These are phyloP conservation scores for Suhomyces choctaworum DNA, from an alignment of 1,139 yeast genomes.

Conservation along the genomic window DNA sequence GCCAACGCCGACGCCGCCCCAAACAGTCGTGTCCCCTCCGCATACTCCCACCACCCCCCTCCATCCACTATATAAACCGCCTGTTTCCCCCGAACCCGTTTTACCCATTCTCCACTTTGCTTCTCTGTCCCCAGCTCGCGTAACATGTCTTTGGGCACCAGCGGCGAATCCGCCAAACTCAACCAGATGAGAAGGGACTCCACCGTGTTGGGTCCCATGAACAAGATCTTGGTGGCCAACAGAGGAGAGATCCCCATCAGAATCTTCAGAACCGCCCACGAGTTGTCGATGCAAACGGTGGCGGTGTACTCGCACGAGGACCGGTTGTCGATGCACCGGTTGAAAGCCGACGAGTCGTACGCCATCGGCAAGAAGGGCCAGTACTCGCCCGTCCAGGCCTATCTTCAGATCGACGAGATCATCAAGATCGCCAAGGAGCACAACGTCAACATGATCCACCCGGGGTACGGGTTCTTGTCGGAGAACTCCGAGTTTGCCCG, in stretches of 20 bases:
- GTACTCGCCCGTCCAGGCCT: conserved; percentile 94
- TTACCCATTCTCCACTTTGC: conserved; percentile 1
- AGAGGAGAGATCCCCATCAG: conserved; percentile 93
- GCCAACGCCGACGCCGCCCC: conserved; percentile 1
- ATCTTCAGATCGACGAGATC: conserved; percentile 93
- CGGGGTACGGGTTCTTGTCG: conserved; percentile 95
- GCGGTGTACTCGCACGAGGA: conserved; percentile 98
- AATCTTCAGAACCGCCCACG: conserved; percentile 97
- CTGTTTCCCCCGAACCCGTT: conserved; percentile 2
- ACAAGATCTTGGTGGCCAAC: conserved; percentile 86
- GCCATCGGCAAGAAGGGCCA: conserved; percentile 90
- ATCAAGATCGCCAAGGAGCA: conserved; percentile 86
- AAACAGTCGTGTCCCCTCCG: neutral
- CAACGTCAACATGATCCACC: conserved; percentile 94
- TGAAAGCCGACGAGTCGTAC: conserved; percentile 90
- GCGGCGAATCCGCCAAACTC: conserved; percentile 29
- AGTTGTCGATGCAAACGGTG: conserved; percentile 94
- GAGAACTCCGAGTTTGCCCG: conserved; percentile 94
- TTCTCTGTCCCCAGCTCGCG: too few relatives aligned
- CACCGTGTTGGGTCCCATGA: conserved; percentile 61
- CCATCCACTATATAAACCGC: conserved; percentile 2
- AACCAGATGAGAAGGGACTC: conserved; percentile 63
- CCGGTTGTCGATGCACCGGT: conserved; percentile 89
- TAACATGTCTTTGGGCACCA: conserved; percentile 16
- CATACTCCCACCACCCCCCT: conserved; percentile 1